phyloP scores from a whole-genome alignment of 78 protist genomes.

The Dictyostelium brefeldianum region DNA sequence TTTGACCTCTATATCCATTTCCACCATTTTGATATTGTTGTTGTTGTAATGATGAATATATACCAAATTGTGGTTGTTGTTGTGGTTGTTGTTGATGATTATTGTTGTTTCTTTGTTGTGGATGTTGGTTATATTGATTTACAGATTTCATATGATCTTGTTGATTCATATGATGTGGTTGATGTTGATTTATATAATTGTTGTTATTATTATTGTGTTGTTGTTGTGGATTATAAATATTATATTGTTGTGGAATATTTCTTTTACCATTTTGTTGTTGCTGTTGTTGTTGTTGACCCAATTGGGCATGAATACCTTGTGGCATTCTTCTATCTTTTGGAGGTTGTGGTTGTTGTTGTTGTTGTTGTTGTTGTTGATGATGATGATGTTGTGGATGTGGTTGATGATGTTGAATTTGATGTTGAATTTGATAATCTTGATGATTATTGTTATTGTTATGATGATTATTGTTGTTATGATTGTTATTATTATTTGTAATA shows the following conservation, averaged over 20 bases:
- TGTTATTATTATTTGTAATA: conserved; percentile 13
- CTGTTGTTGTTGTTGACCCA: background rate
- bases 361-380: conserved; percentile 31
- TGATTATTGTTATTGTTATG: conserved; percentile 8
- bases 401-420: conserved; percentile 19
- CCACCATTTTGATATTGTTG: conserved; percentile 20
- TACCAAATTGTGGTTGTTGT: conserved; percentile 13
- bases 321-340: conserved; percentile 35
- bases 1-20: background rate
- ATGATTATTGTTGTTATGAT: background rate
- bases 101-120: conserved; percentile 9
- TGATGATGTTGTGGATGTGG: conserved; percentile 11
- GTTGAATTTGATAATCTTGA: conserved; percentile 4
- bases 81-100: conserved; percentile 16
- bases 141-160: conserved; percentile 29
- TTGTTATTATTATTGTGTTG: conserved; percentile 24
- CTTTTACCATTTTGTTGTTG: background rate
- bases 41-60: conserved; percentile 18
- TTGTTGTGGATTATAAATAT: background rate
- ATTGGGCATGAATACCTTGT: conserved; percentile 10
- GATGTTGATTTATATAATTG: conserved; percentile 13
- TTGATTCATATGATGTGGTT: conserved; percentile 6
- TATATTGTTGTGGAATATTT: background rate
- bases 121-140: conserved; percentile 33
- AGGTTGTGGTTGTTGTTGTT: conserved; percentile 23